These are phyloP conservation scores for Neonectria magnoliae DNA, from an alignment of 2,329 filamentous ascomycete genomes.

Conservation along the genomic window DNA sequence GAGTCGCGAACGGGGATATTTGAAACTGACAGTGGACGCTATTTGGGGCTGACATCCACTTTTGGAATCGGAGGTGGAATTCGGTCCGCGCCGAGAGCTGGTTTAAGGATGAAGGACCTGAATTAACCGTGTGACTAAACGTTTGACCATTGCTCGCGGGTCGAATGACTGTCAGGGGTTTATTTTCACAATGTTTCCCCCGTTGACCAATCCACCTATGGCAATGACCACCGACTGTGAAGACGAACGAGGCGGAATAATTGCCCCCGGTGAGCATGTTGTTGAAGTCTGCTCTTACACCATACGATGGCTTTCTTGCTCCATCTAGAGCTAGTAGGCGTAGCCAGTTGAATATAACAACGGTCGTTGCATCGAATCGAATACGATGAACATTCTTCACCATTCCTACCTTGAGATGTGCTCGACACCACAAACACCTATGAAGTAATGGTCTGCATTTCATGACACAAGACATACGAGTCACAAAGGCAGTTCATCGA, in stretches of 20 bases:
- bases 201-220: background rate
- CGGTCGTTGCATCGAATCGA: too few relatives aligned
- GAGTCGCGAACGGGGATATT: background rate
- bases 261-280: background rate
- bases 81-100: background rate
- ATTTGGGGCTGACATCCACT: background rate
- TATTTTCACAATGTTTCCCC: background rate
- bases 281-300: background rate
- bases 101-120: background rate
- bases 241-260: background rate
- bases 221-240: background rate
- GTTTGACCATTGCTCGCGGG: background rate
- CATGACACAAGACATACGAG: too few relatives aligned
- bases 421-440: too few relatives aligned
- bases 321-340: background rate
- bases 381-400: too few relatives aligned
- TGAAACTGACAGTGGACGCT: slow-evolving; percentile 4
- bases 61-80: slow-evolving; percentile 8
- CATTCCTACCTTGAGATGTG: too few relatives aligned
- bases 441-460: too few relatives aligned
- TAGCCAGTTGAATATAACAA: background rate
- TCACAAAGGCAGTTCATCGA: too few relatives aligned
- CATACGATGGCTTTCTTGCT: background rate
- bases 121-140: background rate
- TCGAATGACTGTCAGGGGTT: background rate